These are phyloP conservation scores for Zalerion maritima DNA, from an alignment of 495 filamentous ascomycete species.

Conservation along the genomic window DNA sequence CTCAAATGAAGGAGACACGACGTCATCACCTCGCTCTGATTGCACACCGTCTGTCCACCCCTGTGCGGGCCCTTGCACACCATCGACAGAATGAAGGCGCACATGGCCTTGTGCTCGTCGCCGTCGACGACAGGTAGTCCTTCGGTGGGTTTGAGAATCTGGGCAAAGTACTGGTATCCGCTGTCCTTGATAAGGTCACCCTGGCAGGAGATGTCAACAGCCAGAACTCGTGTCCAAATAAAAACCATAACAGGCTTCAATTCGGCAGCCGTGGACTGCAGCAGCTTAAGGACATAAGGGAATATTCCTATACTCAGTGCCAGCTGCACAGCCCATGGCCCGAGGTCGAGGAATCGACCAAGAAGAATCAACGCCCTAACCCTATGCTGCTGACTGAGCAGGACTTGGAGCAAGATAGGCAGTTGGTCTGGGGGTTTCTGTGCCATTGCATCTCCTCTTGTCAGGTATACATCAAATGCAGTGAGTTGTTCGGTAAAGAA, in stretches of 20 bases:
- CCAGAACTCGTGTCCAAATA: constrained; percentile 95
- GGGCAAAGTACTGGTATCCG: constrained; percentile 90
- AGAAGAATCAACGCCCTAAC: constrained; percentile 86
- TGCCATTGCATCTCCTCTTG: constrained; percentile 62
- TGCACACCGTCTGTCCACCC: constrained; percentile 79
- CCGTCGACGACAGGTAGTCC: constrained; percentile 71
- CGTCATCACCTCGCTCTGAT: constrained; percentile 70
- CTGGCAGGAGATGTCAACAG: constrained; percentile 87
- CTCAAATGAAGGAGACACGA: constrained; percentile 68
- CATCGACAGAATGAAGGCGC: constrained; percentile 92
- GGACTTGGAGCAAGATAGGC: constrained; percentile 88
- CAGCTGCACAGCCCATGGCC: constrained; percentile 94
- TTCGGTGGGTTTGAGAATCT: constrained; percentile 69
- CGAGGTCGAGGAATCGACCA: constrained; percentile 85
- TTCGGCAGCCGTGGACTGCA: constrained; percentile 89
- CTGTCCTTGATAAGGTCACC: constrained; percentile 88
- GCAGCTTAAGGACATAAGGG: constrained; percentile 88
- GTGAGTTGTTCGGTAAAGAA: constrained; percentile 97
- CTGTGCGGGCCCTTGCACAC: constrained; percentile 89
- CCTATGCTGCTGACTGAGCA: constrained; percentile 88
- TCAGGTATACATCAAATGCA: constrained; percentile 94
- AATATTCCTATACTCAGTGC: constrained; percentile 97
- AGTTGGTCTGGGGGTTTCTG: constrained; percentile 84
- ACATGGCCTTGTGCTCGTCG: constrained; percentile 96
- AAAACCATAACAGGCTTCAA: constrained; percentile 98